Conservation (phyloP, 345 rosid species). For the Angophora floribunda region DNA sequence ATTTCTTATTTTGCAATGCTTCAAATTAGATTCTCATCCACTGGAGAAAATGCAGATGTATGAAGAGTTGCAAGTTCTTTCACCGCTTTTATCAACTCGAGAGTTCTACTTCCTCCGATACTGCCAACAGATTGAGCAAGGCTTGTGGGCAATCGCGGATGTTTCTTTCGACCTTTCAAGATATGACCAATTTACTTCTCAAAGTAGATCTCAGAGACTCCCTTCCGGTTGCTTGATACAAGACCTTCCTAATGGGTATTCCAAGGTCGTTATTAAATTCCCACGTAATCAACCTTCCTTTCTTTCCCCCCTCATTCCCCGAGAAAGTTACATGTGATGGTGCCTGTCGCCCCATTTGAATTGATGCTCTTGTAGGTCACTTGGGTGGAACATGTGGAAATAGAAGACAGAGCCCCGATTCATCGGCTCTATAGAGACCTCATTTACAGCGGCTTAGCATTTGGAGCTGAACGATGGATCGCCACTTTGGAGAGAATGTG, state of each 20-base stretch:
- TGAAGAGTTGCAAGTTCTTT: constrained; percentile 89
- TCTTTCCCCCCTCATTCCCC: background rate
- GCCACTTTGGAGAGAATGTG: constrained; percentile 81
- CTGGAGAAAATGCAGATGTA: constrained; percentile 37
- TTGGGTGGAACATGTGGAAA: constrained; percentile 87
- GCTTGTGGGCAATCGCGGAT: constrained; percentile 78
- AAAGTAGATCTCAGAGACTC: constrained; percentile 44
- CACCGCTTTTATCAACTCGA: constrained; percentile 68
- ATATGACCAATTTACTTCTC: constrained; percentile 40
- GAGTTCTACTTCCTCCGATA: constrained; percentile 76
- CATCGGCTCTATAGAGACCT: constrained; percentile 64
- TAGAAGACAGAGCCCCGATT: constrained; percentile 54
- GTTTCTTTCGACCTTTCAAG: constrained; percentile 73
- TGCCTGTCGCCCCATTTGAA: background rate
- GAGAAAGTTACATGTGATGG: background rate
- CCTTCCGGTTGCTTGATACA: constrained; percentile 99
- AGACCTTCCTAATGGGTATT: constrained; percentile 93
- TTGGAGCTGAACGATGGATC: constrained; percentile 85
- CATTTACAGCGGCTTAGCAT: constrained; percentile 61
- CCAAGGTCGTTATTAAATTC: constrained; percentile 40
- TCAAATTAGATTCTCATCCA: background rate
- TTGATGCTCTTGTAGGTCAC: constrained; percentile 45
- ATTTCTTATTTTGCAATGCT: background rate
- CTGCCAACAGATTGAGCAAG: constrained; percentile 88
- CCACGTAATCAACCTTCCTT: background rate